Evolutionary conservation across 345 rosid genomes (phyloP).

Genomic region (Conringia planisiliqua): DNA sequence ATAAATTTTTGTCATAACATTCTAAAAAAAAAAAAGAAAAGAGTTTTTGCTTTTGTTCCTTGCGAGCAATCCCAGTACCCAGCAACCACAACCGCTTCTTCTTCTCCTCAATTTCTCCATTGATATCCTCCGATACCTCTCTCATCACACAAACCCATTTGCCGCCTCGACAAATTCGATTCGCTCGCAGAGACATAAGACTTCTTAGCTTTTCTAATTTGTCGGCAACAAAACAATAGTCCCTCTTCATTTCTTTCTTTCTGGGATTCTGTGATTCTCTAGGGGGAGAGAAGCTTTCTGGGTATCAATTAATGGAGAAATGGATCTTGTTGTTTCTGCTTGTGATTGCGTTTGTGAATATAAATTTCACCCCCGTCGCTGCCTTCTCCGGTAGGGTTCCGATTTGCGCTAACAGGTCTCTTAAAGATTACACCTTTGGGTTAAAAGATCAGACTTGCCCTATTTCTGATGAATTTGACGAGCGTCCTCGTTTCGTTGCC

Average conservation of each 20-base stretch:
- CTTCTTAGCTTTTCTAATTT: background rate
- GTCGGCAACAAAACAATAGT: conserved; percentile 11
- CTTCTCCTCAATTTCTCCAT: conserved; percentile 1
- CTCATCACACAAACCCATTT: no score
- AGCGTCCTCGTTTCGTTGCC: conserved; percentile 30
- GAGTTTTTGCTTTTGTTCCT: conserved; percentile 7
- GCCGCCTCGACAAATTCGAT: background rate
- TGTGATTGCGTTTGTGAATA: conserved; percentile 33
- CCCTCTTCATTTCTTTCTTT: background rate
- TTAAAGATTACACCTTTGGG: conserved; percentile 47
- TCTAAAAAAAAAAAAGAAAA: background rate
- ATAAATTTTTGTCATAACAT: background rate
- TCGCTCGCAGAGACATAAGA: background rate
- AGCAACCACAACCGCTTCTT: conserved; percentile 34
- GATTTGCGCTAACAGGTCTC: conserved; percentile 42
- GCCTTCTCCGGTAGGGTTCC: conserved; percentile 31
- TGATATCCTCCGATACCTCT: conserved; percentile 2
- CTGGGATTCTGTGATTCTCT: background rate
- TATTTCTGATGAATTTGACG: conserved; percentile 25
- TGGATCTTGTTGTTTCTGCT: conserved; percentile 38
- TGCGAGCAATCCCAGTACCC: conserved; percentile 13
- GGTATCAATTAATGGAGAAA: conserved; percentile 27
- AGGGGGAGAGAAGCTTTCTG: background rate
- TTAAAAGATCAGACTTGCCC: conserved; percentile 45
- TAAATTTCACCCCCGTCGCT: conserved; percentile 16